Evolutionary conservation across 768 basidiomycete species (phyloP), one percentile per base, ranked within the genome.

Genomic region (Suillus lakei): DNA sequence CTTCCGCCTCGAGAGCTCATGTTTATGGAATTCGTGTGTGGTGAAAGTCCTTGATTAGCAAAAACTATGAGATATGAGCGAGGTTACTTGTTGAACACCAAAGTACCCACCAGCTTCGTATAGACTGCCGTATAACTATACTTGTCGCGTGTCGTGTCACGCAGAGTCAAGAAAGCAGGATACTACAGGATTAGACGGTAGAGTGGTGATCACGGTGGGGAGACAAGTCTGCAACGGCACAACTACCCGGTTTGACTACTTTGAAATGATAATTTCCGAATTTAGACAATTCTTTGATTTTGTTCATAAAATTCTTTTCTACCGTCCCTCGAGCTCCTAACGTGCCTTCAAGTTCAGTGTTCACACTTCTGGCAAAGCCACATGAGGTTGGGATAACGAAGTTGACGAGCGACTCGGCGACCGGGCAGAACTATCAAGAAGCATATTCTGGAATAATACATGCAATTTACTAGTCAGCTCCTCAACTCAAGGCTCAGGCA

Each of bases 1-100:
- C 87, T 81, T 60, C 86, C 85, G 74, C 89, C 83, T 69, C 89
- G 84, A 73, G 83, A 81, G 70, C 85, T 88, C 88, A 90, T 90
- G 71, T 36, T 76, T 68, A 44, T 58, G 65, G 48, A 51, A 61
- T 64, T 26, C 16, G 39, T 53, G 59, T n/a, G 51, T 41, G 36
- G 54, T 44, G 18, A 64, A 51, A 36, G 50, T 62, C 23, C 58
- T 12, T 28, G 54, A 39, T 39, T 46, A 39, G 43, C 13, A 50
- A 58, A 44, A n/a, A 65, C 44, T 51, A 32, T 60, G 64, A 67
- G 67, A 66, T 63, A 43, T 34, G 2, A 44, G 61, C 30, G 32
- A 18, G 9, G 50, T 38, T 15, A 30, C 15, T n/a, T 61, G 23
- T 62, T 30, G 30, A 26, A 4, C 10, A 30, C 34, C 9, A 34